Evolutionary conservation across 805 yeast species (phyloP).

Genomic region (Nematodospora valgi): DNA sequence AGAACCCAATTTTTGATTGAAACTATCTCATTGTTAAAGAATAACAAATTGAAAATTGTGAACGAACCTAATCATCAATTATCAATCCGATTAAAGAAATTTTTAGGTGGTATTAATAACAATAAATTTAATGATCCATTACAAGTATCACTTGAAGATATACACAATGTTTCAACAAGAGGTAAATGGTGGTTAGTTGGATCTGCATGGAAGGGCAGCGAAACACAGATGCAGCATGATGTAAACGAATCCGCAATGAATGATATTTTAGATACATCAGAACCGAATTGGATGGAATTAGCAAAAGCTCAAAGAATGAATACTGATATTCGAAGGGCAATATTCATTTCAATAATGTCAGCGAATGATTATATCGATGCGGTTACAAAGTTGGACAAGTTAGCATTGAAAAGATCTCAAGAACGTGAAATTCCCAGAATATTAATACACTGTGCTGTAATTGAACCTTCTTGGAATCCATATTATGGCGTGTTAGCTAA

Average conservation of each 20-base stretch:
- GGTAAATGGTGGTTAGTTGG: constrained; percentile 99
- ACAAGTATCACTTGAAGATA: constrained; percentile 80
- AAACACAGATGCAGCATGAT: constrained; percentile 10
- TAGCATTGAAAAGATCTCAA: constrained; percentile 74
- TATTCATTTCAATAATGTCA: constrained; percentile 92
- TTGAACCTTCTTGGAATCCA: constrained; percentile 84
- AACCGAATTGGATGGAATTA: constrained; percentile 84
- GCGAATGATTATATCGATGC: constrained; percentile 92
- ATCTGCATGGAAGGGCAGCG: constrained; percentile 89
- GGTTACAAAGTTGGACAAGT: constrained; percentile 72
- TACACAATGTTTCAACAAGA: constrained; percentile 65
- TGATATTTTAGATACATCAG: constrained; percentile 63
- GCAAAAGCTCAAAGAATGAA: constrained; percentile 91
- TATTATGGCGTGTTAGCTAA: constrained; percentile 80
- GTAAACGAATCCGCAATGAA: constrained; percentile 45
- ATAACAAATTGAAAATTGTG: constrained; percentile 64
- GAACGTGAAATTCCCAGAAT: constrained; percentile 85
- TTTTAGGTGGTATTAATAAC: constrained; percentile 49
- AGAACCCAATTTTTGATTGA: constrained; percentile 84
- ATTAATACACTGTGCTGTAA: constrained; percentile 77
- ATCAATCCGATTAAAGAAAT: constrained; percentile 59
- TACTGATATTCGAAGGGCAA: constrained; percentile 91
- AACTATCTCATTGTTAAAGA: constrained; percentile 78
- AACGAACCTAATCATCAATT: constrained; percentile 54
- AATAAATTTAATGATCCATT: constrained; percentile 64